Base-by-base conservation (phyloP, 1,284 basidiomycete species). In the Lentinula novae-zelandiae region DNA sequence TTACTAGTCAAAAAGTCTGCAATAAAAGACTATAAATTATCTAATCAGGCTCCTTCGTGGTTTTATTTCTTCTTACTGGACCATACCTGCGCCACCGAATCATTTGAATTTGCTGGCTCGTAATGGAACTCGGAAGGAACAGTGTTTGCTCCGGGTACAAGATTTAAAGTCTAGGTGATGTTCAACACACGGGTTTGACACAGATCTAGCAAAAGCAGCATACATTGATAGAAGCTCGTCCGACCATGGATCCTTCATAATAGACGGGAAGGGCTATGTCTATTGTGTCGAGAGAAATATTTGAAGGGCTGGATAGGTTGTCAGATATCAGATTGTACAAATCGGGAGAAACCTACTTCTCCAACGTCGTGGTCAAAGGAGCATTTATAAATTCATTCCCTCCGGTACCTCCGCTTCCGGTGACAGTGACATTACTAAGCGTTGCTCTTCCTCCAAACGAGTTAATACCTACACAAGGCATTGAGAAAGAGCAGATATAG, bases 81-180 rank as follows among this genome's bases (percentile, higher is more conserved):
- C 17, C 66, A n/a, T 42, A 77, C 78, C 71, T 87, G 83, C 1
- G 89, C 87, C 15, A 76, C 73, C 2, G 86, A 85, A 65, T 90
- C 82, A 66, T 89, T 89, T 8, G 83, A 77, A 70, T 89, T 73
- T 7, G 75, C 76, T 0, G 90, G 89, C 64, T 78, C 72, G 67
- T 91, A 92, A 63, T 80, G 85, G 77, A 92, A 90, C 67, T 88
- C 84, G 5, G 86, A 75, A 0, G 75, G 60, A 27, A 86, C 68
- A 2, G 67, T 66, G 65, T 90, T 89, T 61, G 76, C 69, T 57
- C 89, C 89, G 0, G 87, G 86, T 34, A 79, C 72, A 42, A 92
- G 76, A 65, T 85, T 69, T 62, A 88, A 84, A 9, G 75, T 68
- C 83, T 88, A 58, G 20, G 17, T 15, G 53, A 40, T 53, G 42